phyloP scores from a whole-genome alignment of 331 rosid genomes.

The Dryas integrifolia region DNA sequence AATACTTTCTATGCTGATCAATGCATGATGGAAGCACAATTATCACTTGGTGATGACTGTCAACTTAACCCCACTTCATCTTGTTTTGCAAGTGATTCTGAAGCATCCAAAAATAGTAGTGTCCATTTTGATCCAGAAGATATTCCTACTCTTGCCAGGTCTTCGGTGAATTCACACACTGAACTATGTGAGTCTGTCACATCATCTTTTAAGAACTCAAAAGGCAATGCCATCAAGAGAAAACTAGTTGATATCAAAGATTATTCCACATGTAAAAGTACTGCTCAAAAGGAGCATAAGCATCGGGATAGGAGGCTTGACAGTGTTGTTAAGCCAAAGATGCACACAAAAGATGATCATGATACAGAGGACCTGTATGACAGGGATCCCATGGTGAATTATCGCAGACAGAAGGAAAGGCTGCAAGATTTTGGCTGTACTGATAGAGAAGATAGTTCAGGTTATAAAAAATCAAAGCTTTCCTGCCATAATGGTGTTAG shows the following conservation, averaged over 20 bases:
- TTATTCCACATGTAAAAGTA: slow-evolving; percentile 36
- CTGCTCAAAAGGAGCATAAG: slow-evolving; percentile 31
- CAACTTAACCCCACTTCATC: slow-evolving; percentile 54
- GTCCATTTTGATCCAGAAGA: slow-evolving; percentile 37
- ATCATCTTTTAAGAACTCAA: slow-evolving; percentile 34
- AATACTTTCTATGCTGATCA: slow-evolving; percentile 38
- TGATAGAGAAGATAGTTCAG: slow-evolving; percentile 34
- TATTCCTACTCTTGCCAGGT: slow-evolving; percentile 34
- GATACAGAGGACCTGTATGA: slow-evolving; percentile 35
- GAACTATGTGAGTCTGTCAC: slow-evolving; percentile 31
- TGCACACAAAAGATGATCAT: slow-evolving; percentile 24
- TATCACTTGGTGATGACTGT: slow-evolving; percentile 55
- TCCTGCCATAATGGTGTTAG: slow-evolving; percentile 36
- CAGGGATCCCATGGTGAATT: slow-evolving; percentile 27
- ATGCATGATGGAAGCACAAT: slow-evolving; percentile 47
- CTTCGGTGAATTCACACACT: slow-evolving; percentile 29
- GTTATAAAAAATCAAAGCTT: slow-evolving; percentile 36
- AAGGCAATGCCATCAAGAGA: slow-evolving; percentile 24
- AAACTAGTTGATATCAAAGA: slow-evolving; percentile 34
- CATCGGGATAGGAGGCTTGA: slow-evolving; percentile 26
- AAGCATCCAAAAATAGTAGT: slow-evolving; percentile 37
- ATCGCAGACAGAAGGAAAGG: slow-evolving; percentile 33
- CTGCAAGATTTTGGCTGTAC: slow-evolving; percentile 24
- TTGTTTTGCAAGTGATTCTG: slow-evolving; percentile 57
- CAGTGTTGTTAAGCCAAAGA: slow-evolving; percentile 24